A percentile compares a stretch with the other conserved stretches of the same genome.
These are phyloP conservation scores for Vaccinium darrowii DNA, from an alignment of 148 eudicot species.

Conservation along the genomic window DNA sequence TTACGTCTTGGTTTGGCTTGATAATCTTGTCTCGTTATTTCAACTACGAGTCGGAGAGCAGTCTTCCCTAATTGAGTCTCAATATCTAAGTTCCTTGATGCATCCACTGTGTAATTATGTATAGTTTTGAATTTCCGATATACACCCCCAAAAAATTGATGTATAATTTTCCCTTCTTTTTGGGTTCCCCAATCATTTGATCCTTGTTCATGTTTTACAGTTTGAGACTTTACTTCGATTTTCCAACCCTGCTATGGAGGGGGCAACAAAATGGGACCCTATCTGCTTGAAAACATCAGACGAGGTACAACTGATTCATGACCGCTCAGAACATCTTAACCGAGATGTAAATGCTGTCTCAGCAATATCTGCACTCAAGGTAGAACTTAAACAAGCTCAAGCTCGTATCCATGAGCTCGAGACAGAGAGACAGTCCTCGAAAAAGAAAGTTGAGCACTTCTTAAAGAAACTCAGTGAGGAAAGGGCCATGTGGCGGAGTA, in stretches of 20 bases:
- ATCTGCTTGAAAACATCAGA: conserved; percentile 31
- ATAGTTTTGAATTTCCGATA: not conserved
- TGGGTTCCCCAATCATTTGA: conserved; percentile 5
- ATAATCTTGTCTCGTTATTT: not conserved
- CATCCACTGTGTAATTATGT: not conserved
- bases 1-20: not conserved
- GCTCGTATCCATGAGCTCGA: conserved; percentile 45
- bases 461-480: conserved; percentile 81
- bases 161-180: not conserved
- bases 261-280: conserved; percentile 93
- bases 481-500: conserved; percentile 76
- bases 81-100: not conserved
- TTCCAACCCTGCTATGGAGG: conserved; percentile 78
- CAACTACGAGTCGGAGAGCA: not conserved
- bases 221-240: conserved; percentile 48
- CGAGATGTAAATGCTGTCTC: conserved; percentile 31
- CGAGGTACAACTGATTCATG: conserved; percentile 26
- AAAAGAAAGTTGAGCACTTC: conserved; percentile 51
- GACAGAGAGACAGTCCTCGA: conserved; percentile 41
- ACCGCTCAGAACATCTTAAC: conserved; percentile 27
- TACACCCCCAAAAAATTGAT: too few species aligned
- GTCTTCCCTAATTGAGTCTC: not conserved
- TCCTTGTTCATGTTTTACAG: conserved; percentile 31
- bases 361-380: conserved; percentile 49
- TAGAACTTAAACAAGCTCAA: conserved; percentile 46